Base-by-base conservation (phyloP, 768 basidiomycete genomes). In the Tulasnella sp. region DNA sequence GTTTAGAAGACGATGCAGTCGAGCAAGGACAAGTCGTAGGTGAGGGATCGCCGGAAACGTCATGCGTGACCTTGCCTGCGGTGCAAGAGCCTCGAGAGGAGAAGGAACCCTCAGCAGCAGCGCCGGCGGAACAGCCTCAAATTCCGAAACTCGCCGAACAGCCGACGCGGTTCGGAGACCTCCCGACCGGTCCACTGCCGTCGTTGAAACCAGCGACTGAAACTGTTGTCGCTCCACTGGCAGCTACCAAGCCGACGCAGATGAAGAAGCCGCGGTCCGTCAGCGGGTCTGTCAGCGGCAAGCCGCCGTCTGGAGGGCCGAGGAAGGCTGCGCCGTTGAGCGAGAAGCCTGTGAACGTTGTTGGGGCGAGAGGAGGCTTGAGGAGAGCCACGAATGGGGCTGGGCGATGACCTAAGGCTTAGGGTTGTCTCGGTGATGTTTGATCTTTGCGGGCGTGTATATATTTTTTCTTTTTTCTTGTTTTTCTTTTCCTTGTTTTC, bases 271-370 rank as follows among this genome's bases (percentile, higher is more conserved):
- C 64, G 14, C 64, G 64, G 12, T 69, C 64, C 6, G 64, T 69
- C 12, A 69, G 64, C 28, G 64, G 64, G 64, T n/a, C 64, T 28
- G 34, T 69, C 18, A 69, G 64, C 31, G 64, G 64, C 6, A 69
- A 69, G 64, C 64, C 64, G 12, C 64, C 64, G 64, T 69, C 64
- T 16, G 34, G 6, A 4, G 64, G 64, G 16, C 31, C 34, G 64
- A 69, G 64, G 64, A 69, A 69, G 12, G 64, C 64, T 69, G 64
- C 64, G 6, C 64, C 64, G 64, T 20, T 69, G 64, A 69, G 64
- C 31, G 64, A 69, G 64, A 69, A 69, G 34, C 64, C 64, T 28
- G 64, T 69, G 64, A 69, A 69, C 18, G n/a, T 69, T 8, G 64
- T 69, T 20, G 64, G 64, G 31, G 28, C 64, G 31, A 69, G 64